Percentiles rank a stretch among this genome's conserved stretches.
Conservation (phyloP, 1,284 basidiomycete species). For the Boletus albobrunnescens region DNA sequence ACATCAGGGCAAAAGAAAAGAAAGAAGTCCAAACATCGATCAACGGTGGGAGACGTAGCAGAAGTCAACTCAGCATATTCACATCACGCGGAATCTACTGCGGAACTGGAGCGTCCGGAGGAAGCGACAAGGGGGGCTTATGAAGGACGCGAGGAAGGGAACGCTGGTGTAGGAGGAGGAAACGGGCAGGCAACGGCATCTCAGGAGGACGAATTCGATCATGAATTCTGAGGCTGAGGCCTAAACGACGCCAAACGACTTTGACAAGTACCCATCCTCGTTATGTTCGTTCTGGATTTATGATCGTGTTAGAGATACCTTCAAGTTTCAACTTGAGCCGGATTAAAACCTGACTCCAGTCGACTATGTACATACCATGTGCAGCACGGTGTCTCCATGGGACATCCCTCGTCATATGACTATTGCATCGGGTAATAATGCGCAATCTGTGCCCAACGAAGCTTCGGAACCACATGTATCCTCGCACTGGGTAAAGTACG, state of each 20-base stretch:
- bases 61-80: conserved; percentile 46
- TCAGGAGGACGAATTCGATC: conserved; percentile 41
- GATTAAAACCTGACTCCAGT: too few relatives aligned
- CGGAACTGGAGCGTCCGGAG: conserved; percentile 56
- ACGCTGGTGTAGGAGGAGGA: conserved; percentile 15
- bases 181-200: conserved; percentile 16
- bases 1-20: conserved; percentile 46
- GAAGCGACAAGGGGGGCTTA: conserved; percentile 66
- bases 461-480: too few relatives aligned
- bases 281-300: neutral
- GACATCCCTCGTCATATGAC: too few relatives aligned
- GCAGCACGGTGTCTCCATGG: too few relatives aligned
- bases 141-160: conserved; percentile 34
- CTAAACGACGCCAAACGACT: neutral
- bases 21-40: conserved; percentile 53
- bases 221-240: conserved; percentile 43
- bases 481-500: too few relatives aligned
- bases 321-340: neutral
- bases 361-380: too few relatives aligned
- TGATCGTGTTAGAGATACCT: neutral
- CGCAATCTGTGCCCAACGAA: too few relatives aligned
- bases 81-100: conserved; percentile 38
- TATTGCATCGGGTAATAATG: too few relatives aligned
- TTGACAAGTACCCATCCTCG: conserved; percentile 12
- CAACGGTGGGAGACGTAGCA: conserved; percentile 39